Percentiles rank a stretch among this genome's conserved stretches.
Conservation (phyloP, 331 rosid genomes). For the Cydonia oblonga region DNA sequence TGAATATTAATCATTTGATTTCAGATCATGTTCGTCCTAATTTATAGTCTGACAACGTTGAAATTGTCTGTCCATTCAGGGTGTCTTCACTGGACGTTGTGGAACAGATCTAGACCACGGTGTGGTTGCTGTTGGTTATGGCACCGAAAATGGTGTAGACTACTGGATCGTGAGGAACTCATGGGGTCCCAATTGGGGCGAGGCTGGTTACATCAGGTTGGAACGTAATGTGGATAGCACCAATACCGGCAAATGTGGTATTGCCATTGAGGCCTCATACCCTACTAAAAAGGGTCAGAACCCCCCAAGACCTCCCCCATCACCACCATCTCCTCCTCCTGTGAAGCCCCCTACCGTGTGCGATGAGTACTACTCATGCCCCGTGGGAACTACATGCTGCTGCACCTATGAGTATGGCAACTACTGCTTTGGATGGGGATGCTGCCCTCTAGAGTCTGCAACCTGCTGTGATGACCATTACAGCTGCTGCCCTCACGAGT, state of each 20-base stretch:
- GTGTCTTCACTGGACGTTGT: slow-evolving; percentile 66
- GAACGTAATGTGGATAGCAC: slow-evolving; percentile 38
- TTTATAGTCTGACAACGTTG: neutral
- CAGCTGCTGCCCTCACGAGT: slow-evolving; percentile 79
- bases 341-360: slow-evolving; percentile 39
- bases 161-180: slow-evolving; percentile 85
- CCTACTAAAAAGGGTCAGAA: slow-evolving; percentile 61
- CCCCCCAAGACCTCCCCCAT: slow-evolving; percentile 73
- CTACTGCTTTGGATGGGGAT: slow-evolving; percentile 84
- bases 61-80: slow-evolving; percentile 26
- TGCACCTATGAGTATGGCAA: slow-evolving; percentile 44
- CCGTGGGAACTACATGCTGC: slow-evolving; percentile 63
- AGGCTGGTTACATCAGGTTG: slow-evolving; percentile 62
- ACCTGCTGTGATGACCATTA: slow-evolving; percentile 67
- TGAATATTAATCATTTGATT: neutral
- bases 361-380: slow-evolving; percentile 63
- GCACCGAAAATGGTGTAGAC: slow-evolving; percentile 52
- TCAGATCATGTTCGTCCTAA: neutral
- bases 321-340: slow-evolving; percentile 65
- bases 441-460: slow-evolving; percentile 79
- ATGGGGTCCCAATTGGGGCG: slow-evolving; percentile 85
- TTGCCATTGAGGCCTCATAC: slow-evolving; percentile 71
- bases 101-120: slow-evolving; percentile 81
- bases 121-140: slow-evolving; percentile 68
- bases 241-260: slow-evolving; percentile 69